Evolutionary conservation across 2,329 filamentous ascomycete genomes (phyloP).

Genomic region (Venturia oleaginea): DNA sequence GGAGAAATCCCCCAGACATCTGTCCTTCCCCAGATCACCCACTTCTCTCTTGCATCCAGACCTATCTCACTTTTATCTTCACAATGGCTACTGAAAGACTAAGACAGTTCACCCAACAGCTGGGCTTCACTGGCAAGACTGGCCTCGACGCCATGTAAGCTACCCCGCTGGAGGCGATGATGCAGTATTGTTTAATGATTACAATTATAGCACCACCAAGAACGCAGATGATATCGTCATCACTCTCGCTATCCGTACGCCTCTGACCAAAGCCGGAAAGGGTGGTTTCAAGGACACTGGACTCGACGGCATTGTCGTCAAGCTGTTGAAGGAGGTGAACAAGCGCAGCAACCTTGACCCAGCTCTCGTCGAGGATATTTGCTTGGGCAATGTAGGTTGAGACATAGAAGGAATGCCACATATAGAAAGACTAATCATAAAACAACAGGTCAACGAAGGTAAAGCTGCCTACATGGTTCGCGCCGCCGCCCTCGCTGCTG

Average conservation of each 20-base stretch:
- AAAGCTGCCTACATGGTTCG: constrained; percentile 89
- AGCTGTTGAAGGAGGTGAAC: constrained; percentile 59
- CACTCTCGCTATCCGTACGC: constrained; percentile 82
- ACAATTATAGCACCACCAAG: constrained; percentile 46
- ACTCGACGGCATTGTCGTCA: constrained; percentile 78
- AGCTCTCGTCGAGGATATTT: constrained; percentile 77
- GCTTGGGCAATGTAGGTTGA: constrained; percentile 70
- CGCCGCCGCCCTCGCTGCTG: constrained; percentile 79
- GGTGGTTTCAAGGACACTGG: constrained; percentile 91
- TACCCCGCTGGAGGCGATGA: constrained; percentile 1
- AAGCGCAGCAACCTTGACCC: constrained; percentile 71
- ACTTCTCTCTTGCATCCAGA: background rate
- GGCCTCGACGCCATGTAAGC: constrained; percentile 13
- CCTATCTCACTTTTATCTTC: background rate
- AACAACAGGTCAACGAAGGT: constrained; percentile 60
- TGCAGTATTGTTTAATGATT: background rate
- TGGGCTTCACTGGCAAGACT: constrained; percentile 8
- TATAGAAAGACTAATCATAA: constrained; percentile 22
- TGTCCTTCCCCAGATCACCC: background rate
- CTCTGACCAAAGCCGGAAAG: constrained; percentile 79
- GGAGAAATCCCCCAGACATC: background rate
- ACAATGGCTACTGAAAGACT: constrained; percentile 13
- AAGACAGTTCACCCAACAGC: constrained; percentile 12
- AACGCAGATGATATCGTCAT: constrained; percentile 96
- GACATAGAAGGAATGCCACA: constrained; percentile 14